Base-by-base conservation (phyloP, 2,329 filamentous ascomycete species). In the Fusarium heterosporum region DNA sequence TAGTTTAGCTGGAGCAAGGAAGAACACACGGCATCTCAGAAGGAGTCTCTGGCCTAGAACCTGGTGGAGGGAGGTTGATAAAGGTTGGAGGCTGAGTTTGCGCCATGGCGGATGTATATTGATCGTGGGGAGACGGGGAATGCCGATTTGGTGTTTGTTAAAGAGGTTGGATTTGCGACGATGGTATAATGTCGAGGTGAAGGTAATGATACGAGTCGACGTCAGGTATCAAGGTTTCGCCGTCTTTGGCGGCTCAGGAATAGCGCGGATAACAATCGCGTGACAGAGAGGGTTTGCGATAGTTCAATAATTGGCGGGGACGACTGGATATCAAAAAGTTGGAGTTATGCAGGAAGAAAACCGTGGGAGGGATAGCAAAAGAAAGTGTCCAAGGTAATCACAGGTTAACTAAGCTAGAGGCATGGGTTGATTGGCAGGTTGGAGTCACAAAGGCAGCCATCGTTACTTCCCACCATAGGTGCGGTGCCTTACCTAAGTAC, bases 11-110 rank as follows among this genome's bases (percentile, higher is more conserved):
- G 40, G 55, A 68, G 40, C 49, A 43, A 48, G 65, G 64, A 69
- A 49, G 48, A 51, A 84, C 91, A 82, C 85, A 97, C 92, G 94
- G 94, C 80, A 92, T 90, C 74, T 97, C 94, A 53, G 91, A 94
- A 30, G 93, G 94, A 22, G 93, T 97, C 68, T 93, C 91, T 54
- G 92, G 90, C 66, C 93, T 91, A 34, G 93, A 94, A 19, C 90
- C 88, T 57, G 92, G 90, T 64, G 92, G 92, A 42, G 93, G 93
- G 61, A 97, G 86, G 77, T 94, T 93, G 83, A 95, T 94, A 65
- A 95, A 80, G 61, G 90, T 94, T 22, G 90, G 90, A 68, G 79
- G 79, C 51, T 76, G 76, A 70, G 73, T 76, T 67, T 80, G 79
- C 72, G 79, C 76, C 79, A 81, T 81, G 55, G 52, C 62, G 60